These are phyloP conservation scores for Eucalyptus sp. DNA, from an alignment of 345 rosid genomes.

Conservation along the genomic window DNA sequence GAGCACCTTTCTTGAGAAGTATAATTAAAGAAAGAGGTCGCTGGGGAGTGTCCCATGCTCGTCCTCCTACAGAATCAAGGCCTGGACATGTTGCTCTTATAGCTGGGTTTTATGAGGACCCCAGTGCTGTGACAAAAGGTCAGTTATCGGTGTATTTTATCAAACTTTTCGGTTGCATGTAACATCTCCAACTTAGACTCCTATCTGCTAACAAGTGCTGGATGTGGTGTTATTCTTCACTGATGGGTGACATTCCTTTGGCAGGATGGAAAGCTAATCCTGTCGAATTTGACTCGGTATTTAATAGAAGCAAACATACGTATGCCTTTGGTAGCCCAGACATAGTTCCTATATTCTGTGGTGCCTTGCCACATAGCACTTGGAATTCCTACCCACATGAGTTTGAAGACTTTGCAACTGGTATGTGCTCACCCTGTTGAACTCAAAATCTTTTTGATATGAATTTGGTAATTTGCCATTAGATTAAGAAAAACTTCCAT, in stretches of 20 bases:
- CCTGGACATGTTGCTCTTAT: conserved; percentile 95
- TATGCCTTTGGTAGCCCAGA: conserved; percentile 91
- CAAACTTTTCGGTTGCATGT: neutral
- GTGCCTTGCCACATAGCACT: conserved; percentile 76
- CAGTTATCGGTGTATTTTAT: neutral
- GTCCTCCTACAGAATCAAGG: conserved; percentile 95
- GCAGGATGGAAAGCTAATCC: conserved; percentile 99
- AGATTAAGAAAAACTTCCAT: neutral
- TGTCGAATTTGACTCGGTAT: conserved; percentile 91
- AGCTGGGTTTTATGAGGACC: conserved; percentile 98
- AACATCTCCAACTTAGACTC: neutral
- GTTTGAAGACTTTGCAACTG: conserved; percentile 94
- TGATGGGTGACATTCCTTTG: neutral
- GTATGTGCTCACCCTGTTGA: conserved; percentile 17
- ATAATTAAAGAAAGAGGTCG: conserved; percentile 65
- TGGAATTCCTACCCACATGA: conserved; percentile 86
- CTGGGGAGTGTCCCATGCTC: conserved; percentile 99
- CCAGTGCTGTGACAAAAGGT: conserved; percentile 97
- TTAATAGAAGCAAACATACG: conserved; percentile 76
- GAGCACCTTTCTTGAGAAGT: conserved; percentile 89
- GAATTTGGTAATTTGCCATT: neutral
- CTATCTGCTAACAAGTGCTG: neutral
- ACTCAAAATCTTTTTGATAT: neutral
- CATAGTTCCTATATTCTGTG: conserved; percentile 87
- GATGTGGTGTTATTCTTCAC: neutral